Base-by-base conservation (phyloP, 768 basidiomycete species). In the Boletus tylopilopsis region DNA sequence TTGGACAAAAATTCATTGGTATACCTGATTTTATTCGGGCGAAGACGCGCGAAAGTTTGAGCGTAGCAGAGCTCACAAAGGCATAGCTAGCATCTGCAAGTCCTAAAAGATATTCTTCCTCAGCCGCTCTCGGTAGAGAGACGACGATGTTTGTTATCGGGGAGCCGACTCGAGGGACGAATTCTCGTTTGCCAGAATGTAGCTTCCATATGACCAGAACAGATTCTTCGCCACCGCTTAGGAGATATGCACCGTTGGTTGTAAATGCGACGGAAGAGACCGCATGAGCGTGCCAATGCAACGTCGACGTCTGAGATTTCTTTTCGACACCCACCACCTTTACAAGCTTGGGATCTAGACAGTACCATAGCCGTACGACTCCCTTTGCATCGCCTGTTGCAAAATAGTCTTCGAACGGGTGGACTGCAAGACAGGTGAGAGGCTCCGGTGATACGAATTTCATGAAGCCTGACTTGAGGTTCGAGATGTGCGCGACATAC, bases 151-250 rank as follows among this genome's bases (percentile, higher is more conserved):
- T 82, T 59, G 76, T 78, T 46, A 97, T 89, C 5, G 93, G 84
- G 4, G 92, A 85, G 16, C 95, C 94, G 11, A 98, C 76, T 43
- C 96, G 82, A 27, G 96, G 94, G 2, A 98, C 80, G 63, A 91
- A 98, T 66, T 96, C 94, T 64, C 84, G 86, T 67, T 84, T 89
- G 5, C 90, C 89, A 0, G 86, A 82, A 55, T 91, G 85, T 35
- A 99, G 66, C 63, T 96, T 92, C 96, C 96, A 99, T 50, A 95
- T 86, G 33, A 98, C 94, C n/a, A 99, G 69, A 10, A 97, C 95
- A 27, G 88, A 80, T 66, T 98, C 96, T 67, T 96, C 92, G 38
- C 96, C 96, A 54, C 93, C 95, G 52, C 90, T 94, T 41, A 98
- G 70, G 16, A 99, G 70, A 66, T 96, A 95, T 8, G 92, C 87